Evolutionary conservation across 2,329 filamentous ascomycete species (phyloP).

Genomic region (Stenocarpella maydis): DNA sequence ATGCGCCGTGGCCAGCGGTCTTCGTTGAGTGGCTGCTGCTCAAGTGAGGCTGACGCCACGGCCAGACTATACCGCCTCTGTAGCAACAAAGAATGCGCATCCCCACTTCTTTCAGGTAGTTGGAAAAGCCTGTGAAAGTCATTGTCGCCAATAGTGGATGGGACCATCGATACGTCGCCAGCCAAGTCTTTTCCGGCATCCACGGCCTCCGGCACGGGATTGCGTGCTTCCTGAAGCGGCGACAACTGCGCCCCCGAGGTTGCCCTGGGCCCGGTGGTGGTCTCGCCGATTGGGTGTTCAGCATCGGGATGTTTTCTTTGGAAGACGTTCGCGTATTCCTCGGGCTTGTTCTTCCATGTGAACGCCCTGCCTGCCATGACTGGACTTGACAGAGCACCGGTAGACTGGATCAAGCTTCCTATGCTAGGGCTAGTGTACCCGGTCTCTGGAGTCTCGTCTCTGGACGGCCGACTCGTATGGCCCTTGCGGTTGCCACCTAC

Average conservation of each 20-base stretch:
- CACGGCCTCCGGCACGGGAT: constrained; percentile 42
- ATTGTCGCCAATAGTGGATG: constrained; percentile 65
- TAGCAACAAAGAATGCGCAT: constrained; percentile 57
- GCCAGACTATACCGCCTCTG: constrained; percentile 70
- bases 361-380: constrained; percentile 58
- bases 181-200: constrained; percentile 54
- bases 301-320: constrained; percentile 45
- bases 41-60: constrained; percentile 43
- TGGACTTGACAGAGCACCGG: constrained; percentile 48
- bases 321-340: constrained; percentile 60
- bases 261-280: constrained; percentile 32
- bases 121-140: constrained; percentile 65
- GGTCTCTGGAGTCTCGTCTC: constrained; percentile 60
- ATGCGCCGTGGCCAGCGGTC: constrained; percentile 74
- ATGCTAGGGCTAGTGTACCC: constrained; percentile 46
- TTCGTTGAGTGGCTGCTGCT: constrained; percentile 56
- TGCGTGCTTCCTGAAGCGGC: constrained; percentile 38
- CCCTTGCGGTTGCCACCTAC: constrained; percentile 70
- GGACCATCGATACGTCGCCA: constrained; percentile 62
- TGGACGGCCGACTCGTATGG: constrained; percentile 63
- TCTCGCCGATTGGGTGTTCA: constrained; percentile 33
- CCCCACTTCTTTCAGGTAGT: constrained; percentile 55
- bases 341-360: constrained; percentile 71
- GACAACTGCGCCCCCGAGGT: constrained; percentile 21
- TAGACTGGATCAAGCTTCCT: constrained; percentile 48